Percentiles rank a stretch among this genome's conserved stretches.
Evolutionary conservation across 805 yeast species (phyloP).

Genomic region (Candida odintsovae): DNA sequence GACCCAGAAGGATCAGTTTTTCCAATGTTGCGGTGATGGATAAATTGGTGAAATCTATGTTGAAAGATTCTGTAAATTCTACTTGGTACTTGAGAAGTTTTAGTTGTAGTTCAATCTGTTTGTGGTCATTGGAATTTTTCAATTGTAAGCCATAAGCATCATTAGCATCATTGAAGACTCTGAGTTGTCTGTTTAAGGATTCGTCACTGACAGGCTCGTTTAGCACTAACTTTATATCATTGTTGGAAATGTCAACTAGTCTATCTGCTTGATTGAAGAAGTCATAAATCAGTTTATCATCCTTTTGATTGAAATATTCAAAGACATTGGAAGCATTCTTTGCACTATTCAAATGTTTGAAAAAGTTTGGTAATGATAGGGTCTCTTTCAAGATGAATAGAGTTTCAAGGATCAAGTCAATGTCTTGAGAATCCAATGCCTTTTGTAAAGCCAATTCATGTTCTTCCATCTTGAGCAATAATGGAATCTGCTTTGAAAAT

Average conservation of each 20-base stretch:
- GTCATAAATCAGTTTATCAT: conserved; percentile 39
- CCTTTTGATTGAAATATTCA: conserved; percentile 28
- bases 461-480: conserved; percentile 68
- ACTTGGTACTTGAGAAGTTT: conserved; percentile 40
- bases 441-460: conserved; percentile 61
- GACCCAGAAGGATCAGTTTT: conserved; percentile 40
- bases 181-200: conserved; percentile 16
- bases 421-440: conserved; percentile 37
- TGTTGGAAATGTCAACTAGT: conserved; percentile 38
- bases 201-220: conserved; percentile 8
- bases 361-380: conserved; percentile 60
- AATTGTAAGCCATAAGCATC: conserved; percentile 29
- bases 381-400: conserved; percentile 47
- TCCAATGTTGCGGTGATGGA: conserved; percentile 40
- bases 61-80: conserved; percentile 28
- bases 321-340: conserved; percentile 31
- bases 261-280: conserved; percentile 63
- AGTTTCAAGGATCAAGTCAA: conserved; percentile 53
- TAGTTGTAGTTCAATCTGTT: conserved; percentile 38
- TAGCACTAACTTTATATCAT: conserved; percentile 26
- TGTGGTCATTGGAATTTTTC: conserved; percentile 30
- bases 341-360: conserved; percentile 51
- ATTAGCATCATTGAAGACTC: conserved; percentile 24
- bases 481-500: conserved; percentile 52
- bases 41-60: conserved; percentile 23